These are phyloP conservation scores for Alnus rubra DNA, from an alignment of 306 rosid genomes.

Conservation along the genomic window DNA sequence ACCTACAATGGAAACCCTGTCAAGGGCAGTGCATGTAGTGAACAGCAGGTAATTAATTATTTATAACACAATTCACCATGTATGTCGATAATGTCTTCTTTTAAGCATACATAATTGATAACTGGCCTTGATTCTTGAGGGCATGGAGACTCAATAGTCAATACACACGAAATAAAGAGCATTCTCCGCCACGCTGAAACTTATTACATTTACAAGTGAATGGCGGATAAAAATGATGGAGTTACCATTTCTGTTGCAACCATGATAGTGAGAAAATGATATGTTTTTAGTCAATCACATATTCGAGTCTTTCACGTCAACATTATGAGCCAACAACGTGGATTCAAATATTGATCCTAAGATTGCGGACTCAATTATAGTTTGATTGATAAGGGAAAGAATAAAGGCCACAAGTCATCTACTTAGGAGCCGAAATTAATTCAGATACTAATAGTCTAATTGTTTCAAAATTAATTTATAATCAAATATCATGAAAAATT, in stretches of 20 bases:
- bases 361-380: constrained; percentile 11
- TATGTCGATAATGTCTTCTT: background rate
- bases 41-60: background rate
- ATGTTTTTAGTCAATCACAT: background rate
- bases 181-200: constrained; percentile 26
- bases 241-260: background rate
- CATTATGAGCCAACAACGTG: background rate
- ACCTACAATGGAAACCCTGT: background rate
- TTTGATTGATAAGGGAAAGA: background rate
- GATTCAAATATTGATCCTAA: background rate
- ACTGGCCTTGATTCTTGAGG: background rate
- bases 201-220: constrained; percentile 22
- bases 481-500: background rate
- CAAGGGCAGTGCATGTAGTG: background rate
- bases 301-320: constrained; percentile 8
- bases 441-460: background rate
- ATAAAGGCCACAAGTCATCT: background rate
- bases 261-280: background rate
- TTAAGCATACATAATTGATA: background rate
- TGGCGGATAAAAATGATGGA: constrained; percentile 18
- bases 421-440: background rate
- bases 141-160: background rate
- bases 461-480: background rate
- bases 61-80: background rate
- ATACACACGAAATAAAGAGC: background rate